Percentiles rank a stretch among this genome's conserved stretches.
These are phyloP conservation scores for Plasmodium fragile DNA, from an alignment of 169 alveolate species.

Conservation along the genomic window DNA sequence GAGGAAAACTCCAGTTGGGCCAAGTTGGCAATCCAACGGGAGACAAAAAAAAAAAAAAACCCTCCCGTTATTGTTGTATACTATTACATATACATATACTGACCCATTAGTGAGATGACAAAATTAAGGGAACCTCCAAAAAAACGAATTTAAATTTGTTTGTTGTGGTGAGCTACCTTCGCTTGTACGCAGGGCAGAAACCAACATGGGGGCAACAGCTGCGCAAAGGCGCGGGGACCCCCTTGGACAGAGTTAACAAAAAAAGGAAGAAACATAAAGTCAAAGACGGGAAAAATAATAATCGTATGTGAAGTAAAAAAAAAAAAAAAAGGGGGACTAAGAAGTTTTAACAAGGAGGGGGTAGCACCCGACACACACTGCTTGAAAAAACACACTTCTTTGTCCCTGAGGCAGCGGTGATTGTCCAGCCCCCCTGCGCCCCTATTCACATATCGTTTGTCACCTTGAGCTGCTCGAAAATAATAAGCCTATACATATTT, in stretches of 20 bases:
- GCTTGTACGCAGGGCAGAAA: neutral
- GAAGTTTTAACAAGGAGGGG: neutral
- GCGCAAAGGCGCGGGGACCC: neutral
- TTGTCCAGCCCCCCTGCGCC: neutral
- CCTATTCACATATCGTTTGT: neutral
- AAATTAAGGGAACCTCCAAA: neutral
- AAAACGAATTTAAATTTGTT: neutral
- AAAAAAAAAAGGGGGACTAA: neutral
- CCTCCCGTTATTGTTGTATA: neutral
- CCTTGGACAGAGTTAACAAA: neutral
- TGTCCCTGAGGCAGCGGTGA: neutral
- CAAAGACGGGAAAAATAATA: neutral
- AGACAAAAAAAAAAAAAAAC: neutral
- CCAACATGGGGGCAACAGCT: neutral
- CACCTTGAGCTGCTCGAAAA: constrained; percentile 82
- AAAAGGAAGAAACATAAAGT: neutral
- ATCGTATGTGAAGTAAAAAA: neutral
- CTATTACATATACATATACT: neutral
- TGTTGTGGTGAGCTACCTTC: neutral
- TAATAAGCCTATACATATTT: constrained; percentile 85
- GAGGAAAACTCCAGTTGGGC: neutral
- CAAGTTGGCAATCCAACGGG: neutral
- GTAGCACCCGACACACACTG: neutral
- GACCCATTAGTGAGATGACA: neutral
- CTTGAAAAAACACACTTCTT: neutral